Percentiles rank a stretch among this genome's conserved stretches.
phyloP scores from a whole-genome alignment of 331 rosid genomes.

The Malus hybrid region DNA sequence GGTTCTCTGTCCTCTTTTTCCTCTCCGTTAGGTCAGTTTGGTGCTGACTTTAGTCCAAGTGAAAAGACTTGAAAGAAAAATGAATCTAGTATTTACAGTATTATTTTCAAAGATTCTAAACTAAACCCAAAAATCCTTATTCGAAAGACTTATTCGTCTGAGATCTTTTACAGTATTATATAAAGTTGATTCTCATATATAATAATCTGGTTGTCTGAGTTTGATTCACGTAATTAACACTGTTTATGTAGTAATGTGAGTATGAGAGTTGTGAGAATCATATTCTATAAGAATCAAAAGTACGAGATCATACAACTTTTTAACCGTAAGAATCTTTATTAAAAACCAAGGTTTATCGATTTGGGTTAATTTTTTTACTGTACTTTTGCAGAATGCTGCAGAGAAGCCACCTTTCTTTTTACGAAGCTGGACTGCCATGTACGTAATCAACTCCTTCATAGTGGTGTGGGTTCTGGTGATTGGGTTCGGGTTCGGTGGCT shows the following conservation, averaged over 20 bases:
- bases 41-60: neutral
- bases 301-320: neutral
- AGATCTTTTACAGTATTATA: too few species aligned
- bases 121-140: neutral
- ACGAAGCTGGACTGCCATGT: constrained; percentile 91
- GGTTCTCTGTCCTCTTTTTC: constrained; percentile 1
- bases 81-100: too few species aligned
- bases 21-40: neutral
- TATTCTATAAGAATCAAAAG: neutral
- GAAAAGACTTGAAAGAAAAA: neutral
- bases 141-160: too few species aligned
- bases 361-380: neutral
- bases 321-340: neutral
- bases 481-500: constrained; percentile 97
- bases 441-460: constrained; percentile 49
- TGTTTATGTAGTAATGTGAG: too few species aligned
- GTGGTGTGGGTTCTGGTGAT: constrained; percentile 76
- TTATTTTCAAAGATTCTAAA: neutral
- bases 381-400: constrained; percentile 63
- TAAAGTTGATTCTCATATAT: too few species aligned
- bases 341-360: neutral
- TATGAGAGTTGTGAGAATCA: neutral
- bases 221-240: too few species aligned
- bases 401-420: constrained; percentile 89
- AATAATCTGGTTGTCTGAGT: neutral